A percentile compares a stretch with the other conserved stretches of the same genome.
These are phyloP conservation scores for Thelephora ganbajun DNA, from an alignment of 768 basidiomycete genomes.

Conservation along the genomic window DNA sequence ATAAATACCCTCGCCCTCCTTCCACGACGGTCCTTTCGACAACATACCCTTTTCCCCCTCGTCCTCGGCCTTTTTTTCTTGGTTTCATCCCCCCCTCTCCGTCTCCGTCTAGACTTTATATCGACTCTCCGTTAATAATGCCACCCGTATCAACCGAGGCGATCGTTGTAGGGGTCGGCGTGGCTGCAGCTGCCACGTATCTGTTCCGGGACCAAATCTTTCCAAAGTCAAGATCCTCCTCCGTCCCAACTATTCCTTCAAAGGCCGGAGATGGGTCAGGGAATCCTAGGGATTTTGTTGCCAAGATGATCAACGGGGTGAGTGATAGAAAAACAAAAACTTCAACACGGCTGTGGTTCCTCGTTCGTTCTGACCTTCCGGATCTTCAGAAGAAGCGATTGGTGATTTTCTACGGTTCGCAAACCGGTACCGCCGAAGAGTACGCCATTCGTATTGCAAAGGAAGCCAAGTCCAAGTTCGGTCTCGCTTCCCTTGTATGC, in stretches of 20 bases:
- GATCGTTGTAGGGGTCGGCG: conserved; percentile 56
- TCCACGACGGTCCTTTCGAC: too few species aligned
- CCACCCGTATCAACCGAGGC: conserved; percentile 54
- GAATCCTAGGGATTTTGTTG: conserved; percentile 89
- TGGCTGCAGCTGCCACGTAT: conserved; percentile 63
- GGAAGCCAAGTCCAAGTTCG: conserved; percentile 94
- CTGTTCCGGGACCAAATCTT: conserved; percentile 79
- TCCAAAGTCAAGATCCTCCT: conserved; percentile 48
- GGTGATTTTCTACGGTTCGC: conserved; percentile 96
- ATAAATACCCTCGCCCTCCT: too few species aligned
- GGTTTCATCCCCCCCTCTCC: conserved; percentile 4
- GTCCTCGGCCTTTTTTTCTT: conserved; percentile 6
- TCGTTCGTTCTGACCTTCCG: conserved; percentile 1
- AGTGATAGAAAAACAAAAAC: conserved; percentile 17
- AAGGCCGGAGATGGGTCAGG: conserved; percentile 50
- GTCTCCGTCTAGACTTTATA: background rate
- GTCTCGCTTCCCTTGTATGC: conserved; percentile 89
- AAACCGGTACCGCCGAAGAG: conserved; percentile 97
- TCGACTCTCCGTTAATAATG: conserved; percentile 21
- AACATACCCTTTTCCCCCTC: conserved; percentile 3
- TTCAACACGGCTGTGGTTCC: background rate
- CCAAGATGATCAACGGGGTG: conserved; percentile 90
- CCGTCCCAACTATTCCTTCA: conserved; percentile 28
- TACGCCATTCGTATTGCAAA: conserved; percentile 96
- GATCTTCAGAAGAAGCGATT: conserved; percentile 78